phyloP scores from a whole-genome alignment of 75 land plant genomes.

The Cupressus sempervirens region DNA sequence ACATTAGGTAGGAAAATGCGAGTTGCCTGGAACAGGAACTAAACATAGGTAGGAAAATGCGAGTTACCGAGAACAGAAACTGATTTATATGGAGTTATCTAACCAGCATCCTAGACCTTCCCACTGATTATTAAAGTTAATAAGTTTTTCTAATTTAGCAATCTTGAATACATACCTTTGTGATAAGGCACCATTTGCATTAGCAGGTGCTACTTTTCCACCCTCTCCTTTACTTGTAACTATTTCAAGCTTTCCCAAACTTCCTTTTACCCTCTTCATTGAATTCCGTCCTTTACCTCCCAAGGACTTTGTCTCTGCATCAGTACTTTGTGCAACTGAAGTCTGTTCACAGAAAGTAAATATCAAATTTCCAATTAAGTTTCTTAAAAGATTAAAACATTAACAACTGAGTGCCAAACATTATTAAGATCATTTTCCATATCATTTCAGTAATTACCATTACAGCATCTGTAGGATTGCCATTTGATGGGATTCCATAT shows the following conservation, averaged over 20 bases:
- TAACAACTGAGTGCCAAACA: not conserved
- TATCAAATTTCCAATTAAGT: not conserved
- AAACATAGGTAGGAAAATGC: not conserved
- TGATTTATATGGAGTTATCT: not conserved
- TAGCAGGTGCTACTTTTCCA: conserved; percentile 45
- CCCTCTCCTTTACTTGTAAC: conserved; percentile 37
- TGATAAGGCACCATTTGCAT: conserved; percentile 53
- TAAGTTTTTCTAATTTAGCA: not conserved
- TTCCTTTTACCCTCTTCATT: conserved; percentile 56
- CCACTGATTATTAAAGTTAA: not conserved
- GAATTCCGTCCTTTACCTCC: conserved; percentile 42
- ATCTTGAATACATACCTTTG: conserved; percentile 48
- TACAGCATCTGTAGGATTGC: not conserved
- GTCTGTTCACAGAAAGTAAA: conserved; percentile 13
- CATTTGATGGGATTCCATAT: not conserved
- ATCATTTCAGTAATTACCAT: not conserved
- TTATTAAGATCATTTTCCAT: not conserved
- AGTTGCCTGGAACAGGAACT: not conserved
- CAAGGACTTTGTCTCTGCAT: conserved; percentile 41
- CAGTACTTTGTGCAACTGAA: conserved; percentile 19
- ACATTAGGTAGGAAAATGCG: not conserved
- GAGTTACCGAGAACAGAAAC: not conserved
- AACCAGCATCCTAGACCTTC: not conserved
- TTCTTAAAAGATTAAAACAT: not conserved
- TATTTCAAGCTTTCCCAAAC: conserved; percentile 36